Percentiles rank a stretch among this genome's conserved stretches.
These are phyloP conservation scores for Favolaschia claudopus DNA, from an alignment of 768 basidiomycete genomes.

Conservation along the genomic window DNA sequence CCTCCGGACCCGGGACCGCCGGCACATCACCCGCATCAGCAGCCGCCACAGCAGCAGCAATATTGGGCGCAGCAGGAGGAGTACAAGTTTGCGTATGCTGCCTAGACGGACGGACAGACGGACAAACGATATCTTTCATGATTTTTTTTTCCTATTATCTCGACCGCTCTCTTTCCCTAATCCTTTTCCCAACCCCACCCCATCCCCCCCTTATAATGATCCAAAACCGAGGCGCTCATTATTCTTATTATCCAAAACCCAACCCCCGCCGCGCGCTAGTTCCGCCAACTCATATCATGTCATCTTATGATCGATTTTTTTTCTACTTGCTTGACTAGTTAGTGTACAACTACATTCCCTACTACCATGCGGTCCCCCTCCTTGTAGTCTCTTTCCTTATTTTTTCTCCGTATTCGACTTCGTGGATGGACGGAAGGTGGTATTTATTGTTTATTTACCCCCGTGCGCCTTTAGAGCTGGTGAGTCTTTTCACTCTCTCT, in stretches of 20 bases:
- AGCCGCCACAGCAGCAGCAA: not conserved
- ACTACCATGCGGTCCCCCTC: not conserved
- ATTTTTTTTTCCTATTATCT: not conserved
- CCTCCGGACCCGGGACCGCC: not conserved
- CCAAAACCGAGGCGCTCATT: no score
- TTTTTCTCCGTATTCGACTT: not conserved
- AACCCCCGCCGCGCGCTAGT: no score
- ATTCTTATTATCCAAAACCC: no score
- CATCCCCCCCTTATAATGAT: no score
- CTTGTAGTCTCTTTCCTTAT: not conserved
- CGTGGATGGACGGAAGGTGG: constrained; percentile 18
- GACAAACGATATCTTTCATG: no score
- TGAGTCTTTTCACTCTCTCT: not conserved
- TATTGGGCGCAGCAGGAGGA: constrained; percentile 9
- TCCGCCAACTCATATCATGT: not conserved
- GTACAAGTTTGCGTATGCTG: constrained; percentile 21
- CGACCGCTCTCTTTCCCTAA: not conserved
- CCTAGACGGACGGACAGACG: no score
- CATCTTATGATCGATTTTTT: not conserved
- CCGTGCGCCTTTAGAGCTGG: constrained; percentile 4
- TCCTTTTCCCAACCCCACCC: not conserved
- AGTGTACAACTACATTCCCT: not conserved
- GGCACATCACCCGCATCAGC: not conserved
- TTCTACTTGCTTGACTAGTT: not conserved
- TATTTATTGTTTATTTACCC: constrained; percentile 26